These are phyloP conservation scores for Termitomyces sp. DNA, from an alignment of 768 basidiomycete species.

Conservation along the genomic window DNA sequence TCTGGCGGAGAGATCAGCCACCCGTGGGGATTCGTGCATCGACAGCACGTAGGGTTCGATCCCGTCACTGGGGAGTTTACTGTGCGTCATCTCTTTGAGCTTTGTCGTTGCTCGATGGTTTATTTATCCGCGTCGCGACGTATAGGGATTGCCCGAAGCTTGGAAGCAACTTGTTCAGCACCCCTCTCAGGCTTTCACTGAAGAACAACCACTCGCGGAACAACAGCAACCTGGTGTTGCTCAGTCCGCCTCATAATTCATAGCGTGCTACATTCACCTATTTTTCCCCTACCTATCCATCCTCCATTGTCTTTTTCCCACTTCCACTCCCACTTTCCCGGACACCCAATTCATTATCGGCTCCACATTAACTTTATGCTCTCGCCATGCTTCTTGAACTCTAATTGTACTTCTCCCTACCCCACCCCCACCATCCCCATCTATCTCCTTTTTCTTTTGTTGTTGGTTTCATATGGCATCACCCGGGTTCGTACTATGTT, in stretches of 20 bases:
- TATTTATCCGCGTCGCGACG: background rate
- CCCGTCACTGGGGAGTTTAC: conserved; percentile 24
- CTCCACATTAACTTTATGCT: background rate
- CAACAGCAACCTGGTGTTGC: conserved; percentile 3
- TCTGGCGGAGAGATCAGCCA: conserved; percentile 19
- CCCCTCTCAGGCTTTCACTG: background rate
- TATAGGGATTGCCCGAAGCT: conserved; percentile 20
- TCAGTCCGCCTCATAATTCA: background rate
- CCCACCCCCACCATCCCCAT: background rate
- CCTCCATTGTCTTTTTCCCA: background rate
- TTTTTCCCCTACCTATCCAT: background rate
- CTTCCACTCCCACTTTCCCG: background rate
- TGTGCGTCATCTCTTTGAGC: conserved; percentile 5
- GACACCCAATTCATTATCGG: background rate
- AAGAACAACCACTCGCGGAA: background rate
- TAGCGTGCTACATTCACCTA: background rate
- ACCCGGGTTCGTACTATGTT: background rate
- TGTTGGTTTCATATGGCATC: background rate
- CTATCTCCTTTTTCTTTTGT: background rate
- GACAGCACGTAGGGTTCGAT: conserved; percentile 30
- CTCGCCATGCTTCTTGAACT: background rate
- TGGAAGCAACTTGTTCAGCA: conserved; percentile 17
- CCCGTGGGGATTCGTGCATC: conserved; percentile 30
- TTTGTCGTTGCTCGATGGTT: background rate
- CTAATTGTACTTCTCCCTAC: background rate